These are phyloP conservation scores for Claviceps sorghi DNA, from an alignment of 2,329 filamentous ascomycete genomes.

Conservation along the genomic window DNA sequence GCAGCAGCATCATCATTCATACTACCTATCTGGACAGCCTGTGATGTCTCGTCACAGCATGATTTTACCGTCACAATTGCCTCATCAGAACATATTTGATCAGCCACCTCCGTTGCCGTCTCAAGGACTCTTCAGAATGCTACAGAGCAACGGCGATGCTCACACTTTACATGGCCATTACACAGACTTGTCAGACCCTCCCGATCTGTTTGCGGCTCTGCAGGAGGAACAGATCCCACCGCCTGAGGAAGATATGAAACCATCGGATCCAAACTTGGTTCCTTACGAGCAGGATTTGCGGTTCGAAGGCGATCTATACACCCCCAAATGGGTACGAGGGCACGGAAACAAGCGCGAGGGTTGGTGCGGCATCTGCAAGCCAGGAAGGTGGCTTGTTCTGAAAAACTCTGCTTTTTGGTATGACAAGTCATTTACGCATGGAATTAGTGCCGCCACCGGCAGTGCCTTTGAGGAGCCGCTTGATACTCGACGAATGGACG, in stretches of 20 bases:
- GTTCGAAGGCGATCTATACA: conserved; percentile 71
- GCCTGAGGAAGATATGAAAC: conserved; percentile 69
- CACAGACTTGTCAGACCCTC: conserved; percentile 58
- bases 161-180: conserved; percentile 55
- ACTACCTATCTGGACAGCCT: conserved; percentile 36
- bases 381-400: conserved; percentile 70
- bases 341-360: conserved; percentile 79
- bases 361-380: conserved; percentile 82
- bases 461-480: conserved; percentile 64
- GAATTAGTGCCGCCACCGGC: conserved; percentile 70
- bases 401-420: conserved; percentile 93
- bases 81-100: conserved; percentile 40
- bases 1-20: conserved; percentile 32
- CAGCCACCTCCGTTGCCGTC: conserved; percentile 50
- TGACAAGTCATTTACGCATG: conserved; percentile 80
- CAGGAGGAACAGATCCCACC: conserved; percentile 60
- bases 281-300: conserved; percentile 68
- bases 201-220: conserved; percentile 62
- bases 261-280: conserved; percentile 57
- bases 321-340: conserved; percentile 69
- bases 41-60: conserved; percentile 42
- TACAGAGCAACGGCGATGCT: conserved; percentile 60
- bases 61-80: conserved; percentile 34
- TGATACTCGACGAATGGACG: conserved; percentile 60
- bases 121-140: conserved; percentile 57